Evolutionary conservation across 176 grass and related monocot species (phyloP), one percentile per base, ranked within the genome.

Genomic region (Alopecurus myosuroides): DNA sequence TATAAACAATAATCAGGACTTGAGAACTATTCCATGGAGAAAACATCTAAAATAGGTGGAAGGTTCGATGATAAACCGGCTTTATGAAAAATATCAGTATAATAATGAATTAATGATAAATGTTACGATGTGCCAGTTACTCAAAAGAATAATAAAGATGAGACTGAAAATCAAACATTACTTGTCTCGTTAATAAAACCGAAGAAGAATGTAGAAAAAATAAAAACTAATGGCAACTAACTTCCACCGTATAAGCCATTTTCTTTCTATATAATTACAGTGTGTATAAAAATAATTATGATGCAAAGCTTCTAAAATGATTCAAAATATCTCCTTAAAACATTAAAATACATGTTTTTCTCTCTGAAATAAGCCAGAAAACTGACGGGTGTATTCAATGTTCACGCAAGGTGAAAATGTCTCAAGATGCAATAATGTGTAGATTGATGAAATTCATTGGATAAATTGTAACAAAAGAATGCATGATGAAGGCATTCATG

Each of bases 1-100:
- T 98, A 69, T 33, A 81, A 76, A 87, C 26, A 63, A 64, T 49
- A 90, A 74, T 45, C 31, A 50, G 53, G 72, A 48, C 41, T 88
- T 88, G 42, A 34, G 46, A 81, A 77, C 42, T 39, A 50, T 65
- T 51, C 29, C 30, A 84, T 19, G 20, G 20, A 55, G 23, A 41
- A 71, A 37, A 52, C 45, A 39, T 55, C 62, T 67, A 42, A 78
- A 53, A 33, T 78, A 44, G 14, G 68, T 30, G 49, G 41, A 77
- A 82, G 31, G n/a, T 15, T 56, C 57, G 72, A 46, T 45, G n/a
- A 30, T 70, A 2, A 22, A 49, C 1, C 37, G 23, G 9, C 12
- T 75, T 57, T 11, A 66, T 23, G 0, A 11, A 12, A 44, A 46
- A 42, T 62, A 75, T 34, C 70, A 74, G 53, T 18, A 84, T 57